phyloP scores from a whole-genome alignment of 805 yeast genomes.

The Metschnikowia picachoensis region DNA sequence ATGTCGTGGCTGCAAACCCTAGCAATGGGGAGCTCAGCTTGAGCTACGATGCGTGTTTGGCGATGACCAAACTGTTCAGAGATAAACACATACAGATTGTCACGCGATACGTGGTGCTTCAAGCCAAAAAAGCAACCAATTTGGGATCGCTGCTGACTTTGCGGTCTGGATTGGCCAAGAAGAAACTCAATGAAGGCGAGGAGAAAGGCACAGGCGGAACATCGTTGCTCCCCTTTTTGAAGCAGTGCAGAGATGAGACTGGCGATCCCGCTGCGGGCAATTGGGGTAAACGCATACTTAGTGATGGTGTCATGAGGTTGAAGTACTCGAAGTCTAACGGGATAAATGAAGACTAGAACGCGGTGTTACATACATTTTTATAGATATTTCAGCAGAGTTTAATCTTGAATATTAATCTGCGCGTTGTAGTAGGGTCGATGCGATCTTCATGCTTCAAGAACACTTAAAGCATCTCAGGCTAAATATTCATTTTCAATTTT shows the following conservation, averaged over 20 bases:
- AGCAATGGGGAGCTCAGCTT: constrained; percentile 54
- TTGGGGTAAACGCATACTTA: constrained; percentile 79
- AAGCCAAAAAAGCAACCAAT: constrained; percentile 55
- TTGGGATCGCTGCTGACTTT: constrained; percentile 57
- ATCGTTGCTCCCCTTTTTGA: constrained; percentile 81
- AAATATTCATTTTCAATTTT: not conserved
- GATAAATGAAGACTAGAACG: constrained; percentile 34
- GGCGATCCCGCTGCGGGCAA: constrained; percentile 90
- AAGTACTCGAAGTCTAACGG: constrained; percentile 38
- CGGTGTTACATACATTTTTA: too few species aligned
- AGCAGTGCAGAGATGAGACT: constrained; percentile 94
- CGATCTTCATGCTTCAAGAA: too few species aligned
- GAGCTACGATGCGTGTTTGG: constrained; percentile 84
- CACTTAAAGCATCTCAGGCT: too few species aligned
- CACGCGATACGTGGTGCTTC: constrained; percentile 78
- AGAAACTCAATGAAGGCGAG: constrained; percentile 44
- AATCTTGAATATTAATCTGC: not conserved
- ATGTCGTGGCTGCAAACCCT: constrained; percentile 50
- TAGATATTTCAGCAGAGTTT: too few species aligned
- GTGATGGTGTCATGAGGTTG: constrained; percentile 49
- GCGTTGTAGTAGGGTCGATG: too few species aligned
- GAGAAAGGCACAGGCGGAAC: constrained; percentile 94
- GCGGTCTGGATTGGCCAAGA: constrained; percentile 63
- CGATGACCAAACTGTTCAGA: constrained; percentile 82
- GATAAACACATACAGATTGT: constrained; percentile 93